phyloP scores from a whole-genome alignment of 192 early-diverging fungal genomes.

The Dispira parvispora region DNA sequence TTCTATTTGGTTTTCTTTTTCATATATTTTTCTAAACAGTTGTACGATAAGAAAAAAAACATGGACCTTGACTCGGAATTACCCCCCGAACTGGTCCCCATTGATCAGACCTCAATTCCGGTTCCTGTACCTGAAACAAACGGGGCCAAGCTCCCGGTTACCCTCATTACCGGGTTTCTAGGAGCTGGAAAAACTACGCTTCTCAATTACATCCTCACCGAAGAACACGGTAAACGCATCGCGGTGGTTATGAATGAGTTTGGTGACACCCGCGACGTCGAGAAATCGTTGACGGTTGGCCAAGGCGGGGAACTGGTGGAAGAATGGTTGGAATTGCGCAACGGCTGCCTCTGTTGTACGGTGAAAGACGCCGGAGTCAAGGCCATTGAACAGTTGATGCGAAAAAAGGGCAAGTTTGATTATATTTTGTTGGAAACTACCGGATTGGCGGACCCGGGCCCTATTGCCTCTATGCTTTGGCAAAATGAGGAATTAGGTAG shows the following conservation, averaged over 20 bases:
- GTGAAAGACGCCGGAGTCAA: slow-evolving; percentile 91
- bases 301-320: slow-evolving; percentile 72
- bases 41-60: too few relatives aligned
- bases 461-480: slow-evolving; percentile 95
- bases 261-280: slow-evolving; percentile 88
- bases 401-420: slow-evolving; percentile 83
- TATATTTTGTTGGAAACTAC: slow-evolving; percentile 95
- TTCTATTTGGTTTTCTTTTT: too few relatives aligned
- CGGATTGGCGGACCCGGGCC: slow-evolving; percentile 51
- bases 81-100: too few relatives aligned
- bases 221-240: slow-evolving; percentile 83
- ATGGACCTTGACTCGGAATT: too few relatives aligned
- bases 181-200: slow-evolving; percentile 88
- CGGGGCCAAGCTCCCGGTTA: slow-evolving; percentile 22
- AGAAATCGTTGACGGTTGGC: slow-evolving; percentile 73
- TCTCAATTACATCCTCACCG: slow-evolving; percentile 65
- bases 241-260: slow-evolving; percentile 99
- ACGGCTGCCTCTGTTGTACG: slow-evolving; percentile 97
- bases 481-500: slow-evolving; percentile 84
- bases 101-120: too few relatives aligned
- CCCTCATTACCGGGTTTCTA: slow-evolving; percentile 47
- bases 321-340: slow-evolving; percentile 94
- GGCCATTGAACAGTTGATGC: slow-evolving; percentile 86
- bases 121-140: too few relatives aligned
- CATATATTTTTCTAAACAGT: too few relatives aligned